These are phyloP conservation scores for Mucor piriformis DNA, from an alignment of 371 early-diverging fungal species.

Conservation along the genomic window DNA sequence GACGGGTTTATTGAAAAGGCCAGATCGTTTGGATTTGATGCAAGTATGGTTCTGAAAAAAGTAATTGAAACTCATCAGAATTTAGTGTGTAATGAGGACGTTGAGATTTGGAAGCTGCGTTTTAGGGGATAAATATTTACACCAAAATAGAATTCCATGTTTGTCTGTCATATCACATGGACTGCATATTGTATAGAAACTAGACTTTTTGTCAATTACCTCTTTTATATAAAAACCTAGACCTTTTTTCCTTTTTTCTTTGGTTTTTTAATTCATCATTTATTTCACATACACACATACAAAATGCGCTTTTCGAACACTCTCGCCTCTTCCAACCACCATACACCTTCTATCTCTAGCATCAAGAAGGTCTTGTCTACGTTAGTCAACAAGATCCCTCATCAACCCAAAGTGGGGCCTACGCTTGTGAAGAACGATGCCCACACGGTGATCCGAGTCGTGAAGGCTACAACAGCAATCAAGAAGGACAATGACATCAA, in stretches of 20 bases:
- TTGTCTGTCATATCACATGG: not conserved
- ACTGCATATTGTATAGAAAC: not conserved
- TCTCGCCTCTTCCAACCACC: not conserved
- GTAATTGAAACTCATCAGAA: slow-evolving; percentile 16
- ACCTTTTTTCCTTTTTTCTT: not conserved
- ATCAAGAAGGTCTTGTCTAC: slow-evolving; percentile 14
- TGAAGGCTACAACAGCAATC: not conserved
- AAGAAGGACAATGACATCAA: slow-evolving; percentile 14
- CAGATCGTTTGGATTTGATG: slow-evolving; percentile 35
- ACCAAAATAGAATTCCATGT: slow-evolving; percentile 3
- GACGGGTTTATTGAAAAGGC: slow-evolving; percentile 40
- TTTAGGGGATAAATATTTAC: slow-evolving; percentile 10
- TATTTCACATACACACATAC: not conserved
- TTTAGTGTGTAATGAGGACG: slow-evolving; percentile 34
- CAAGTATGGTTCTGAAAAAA: slow-evolving; percentile 35
- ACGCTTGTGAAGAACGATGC: not conserved
- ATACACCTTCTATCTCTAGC: not conserved
- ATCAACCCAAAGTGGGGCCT: slow-evolving; percentile 2
- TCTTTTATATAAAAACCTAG: slow-evolving; percentile 6
- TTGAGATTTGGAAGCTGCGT: slow-evolving; percentile 48
- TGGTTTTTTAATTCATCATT: not conserved
- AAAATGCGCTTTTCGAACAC: slow-evolving; percentile 20
- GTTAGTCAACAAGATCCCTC: slow-evolving; percentile 12
- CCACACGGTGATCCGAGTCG: not conserved
- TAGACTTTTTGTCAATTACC: slow-evolving; percentile 22